Evolutionary conservation across 2,329 filamentous ascomycete genomes (phyloP), one percentile per base, ranked within the genome.

Genomic region (Lasiodiplodia theobromae): DNA sequence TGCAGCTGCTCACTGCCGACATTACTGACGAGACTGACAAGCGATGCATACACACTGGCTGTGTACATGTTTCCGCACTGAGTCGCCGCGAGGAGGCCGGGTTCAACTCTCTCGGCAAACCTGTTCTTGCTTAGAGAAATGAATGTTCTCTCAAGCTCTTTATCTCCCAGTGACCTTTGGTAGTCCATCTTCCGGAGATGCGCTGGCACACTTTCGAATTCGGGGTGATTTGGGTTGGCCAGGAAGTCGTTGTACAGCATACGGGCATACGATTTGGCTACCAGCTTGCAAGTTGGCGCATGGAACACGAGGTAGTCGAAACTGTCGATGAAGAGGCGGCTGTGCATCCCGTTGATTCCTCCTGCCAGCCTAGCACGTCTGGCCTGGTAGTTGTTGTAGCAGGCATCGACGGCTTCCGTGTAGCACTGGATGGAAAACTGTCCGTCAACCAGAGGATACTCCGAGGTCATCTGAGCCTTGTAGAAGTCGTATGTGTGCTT

Each of bases 281-380:
- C 84, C 60, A 85, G 80, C 77, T 86, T 86, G 82, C 84, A 86
- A 49, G 82, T 86, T 5, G 84, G 84, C 11, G 83, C 82, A 74
- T 86, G 84, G 82, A 86, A 86, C 75, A 80, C 81, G 82, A 86
- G 85, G 80, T 85, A 82, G 78, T 86, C 84, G 74, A 86, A 86
- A 47, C 82, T 81, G 76, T 86, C 84, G 18, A 86, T 75, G 53
- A 83, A 80, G 5, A 82, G 73, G 71, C 74, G 62, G 76, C 76
- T 7, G 63, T 38, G 58, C 11, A 3, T 14, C 10, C 58, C 68
- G 47, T 70, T 71, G 37, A 60, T 49, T n/a, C n/a, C n/a, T n/a
- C n/a, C n/a, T n/a, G n/a, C n/a, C n/a, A n/a, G n/a, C n/a, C n/a
- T n/a, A n/a, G n/a, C n/a, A n/a, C n/a, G n/a, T n/a, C n/a, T 81